Evolutionary conservation across 169 alveolate species (phyloP), one percentile per base, ranked within the genome.

Genomic region (Blepharisma undulans): DNA sequence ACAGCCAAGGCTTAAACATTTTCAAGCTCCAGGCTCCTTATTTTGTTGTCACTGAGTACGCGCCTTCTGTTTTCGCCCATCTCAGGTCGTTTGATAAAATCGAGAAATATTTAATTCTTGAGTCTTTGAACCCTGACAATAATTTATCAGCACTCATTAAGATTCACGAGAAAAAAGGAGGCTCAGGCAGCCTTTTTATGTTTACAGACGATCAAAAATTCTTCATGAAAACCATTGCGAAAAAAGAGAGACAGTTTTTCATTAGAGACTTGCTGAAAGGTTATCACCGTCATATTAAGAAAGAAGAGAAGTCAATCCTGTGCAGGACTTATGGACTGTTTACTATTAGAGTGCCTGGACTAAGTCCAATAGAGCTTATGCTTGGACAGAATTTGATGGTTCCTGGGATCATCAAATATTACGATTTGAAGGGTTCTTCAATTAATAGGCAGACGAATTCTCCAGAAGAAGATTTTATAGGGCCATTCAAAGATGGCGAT

Each of bases 121-220:
- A 77, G 80, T 89, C 94, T 21, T 92, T 95, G 72, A 66, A 93
- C 6, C 95, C 97, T 12, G 90, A 92, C n/a, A 80, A 86, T 30
- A 94, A 95, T 84, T 86, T 92, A 91, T 92, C 84, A 77, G 90
- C 88, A 34, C 94, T 95, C 14, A 92, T 93, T 90, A 93, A 91
- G 90, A 95, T 95, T 85, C 94, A 94, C 22, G 96, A 94, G 86
- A 82, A 94, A 29, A 79, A 94, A 72, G 98, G 98, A 48, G 94
- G 93, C 84, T 87, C 94, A 87, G 98, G 98, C 14, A 91, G 95
- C 33, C 93, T 95, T 86, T 94, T 95, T 94, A 94, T 95, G 90
- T 95, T 94, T 91, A 92, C 97, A 10, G 95, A 95, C 82, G 98
- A 95, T 90, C 89, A 92, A 60, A 87, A 92, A 71, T 94, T 94